Evolutionary conservation across 345 rosid species (phyloP).

Genomic region (Salix udensis): DNA sequence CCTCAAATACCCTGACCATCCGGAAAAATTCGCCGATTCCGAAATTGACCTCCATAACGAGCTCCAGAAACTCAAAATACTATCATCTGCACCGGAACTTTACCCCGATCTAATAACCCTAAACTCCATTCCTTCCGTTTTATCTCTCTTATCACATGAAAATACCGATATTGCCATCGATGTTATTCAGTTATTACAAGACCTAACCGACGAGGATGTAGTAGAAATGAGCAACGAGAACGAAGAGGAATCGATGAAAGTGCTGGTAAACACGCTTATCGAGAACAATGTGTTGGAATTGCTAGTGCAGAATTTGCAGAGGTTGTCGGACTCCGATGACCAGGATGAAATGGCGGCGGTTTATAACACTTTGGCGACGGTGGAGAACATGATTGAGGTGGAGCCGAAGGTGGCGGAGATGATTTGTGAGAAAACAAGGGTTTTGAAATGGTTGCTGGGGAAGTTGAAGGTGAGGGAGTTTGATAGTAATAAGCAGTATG

Average conservation of each 20-base stretch:
- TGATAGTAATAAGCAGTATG: slow-evolving; percentile 86
- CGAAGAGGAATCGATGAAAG: slow-evolving; percentile 76
- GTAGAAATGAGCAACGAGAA: slow-evolving; percentile 44
- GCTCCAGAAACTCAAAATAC: slow-evolving; percentile 77
- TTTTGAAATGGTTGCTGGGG: slow-evolving; percentile 68
- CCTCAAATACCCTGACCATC: slow-evolving; percentile 86
- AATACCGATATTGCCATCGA: slow-evolving; percentile 84
- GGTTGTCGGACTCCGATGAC: slow-evolving; percentile 77
- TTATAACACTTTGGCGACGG: slow-evolving; percentile 65
- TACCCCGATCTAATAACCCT: slow-evolving; percentile 80
- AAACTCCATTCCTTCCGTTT: slow-evolving; percentile 68
- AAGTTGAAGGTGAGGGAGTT: slow-evolving; percentile 85
- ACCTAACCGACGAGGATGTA: slow-evolving; percentile 87
- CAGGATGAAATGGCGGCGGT: slow-evolving; percentile 79
- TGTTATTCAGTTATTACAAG: slow-evolving; percentile 83
- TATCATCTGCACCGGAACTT: slow-evolving; percentile 89
- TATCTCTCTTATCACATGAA: slow-evolving; percentile 81
- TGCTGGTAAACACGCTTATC: slow-evolving; percentile 60
- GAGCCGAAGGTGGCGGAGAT: slow-evolving; percentile 82
- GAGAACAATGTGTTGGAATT: slow-evolving; percentile 88
- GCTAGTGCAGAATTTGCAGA: slow-evolving; percentile 81
- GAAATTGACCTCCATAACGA: slow-evolving; percentile 87
- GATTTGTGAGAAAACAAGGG: slow-evolving; percentile 84
- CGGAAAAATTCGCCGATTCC: slow-evolving; percentile 85
- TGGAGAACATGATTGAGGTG: slow-evolving; percentile 92